phyloP scores from a whole-genome alignment of 352 stramenopile species.

The Elongisporangium undulatum region DNA sequence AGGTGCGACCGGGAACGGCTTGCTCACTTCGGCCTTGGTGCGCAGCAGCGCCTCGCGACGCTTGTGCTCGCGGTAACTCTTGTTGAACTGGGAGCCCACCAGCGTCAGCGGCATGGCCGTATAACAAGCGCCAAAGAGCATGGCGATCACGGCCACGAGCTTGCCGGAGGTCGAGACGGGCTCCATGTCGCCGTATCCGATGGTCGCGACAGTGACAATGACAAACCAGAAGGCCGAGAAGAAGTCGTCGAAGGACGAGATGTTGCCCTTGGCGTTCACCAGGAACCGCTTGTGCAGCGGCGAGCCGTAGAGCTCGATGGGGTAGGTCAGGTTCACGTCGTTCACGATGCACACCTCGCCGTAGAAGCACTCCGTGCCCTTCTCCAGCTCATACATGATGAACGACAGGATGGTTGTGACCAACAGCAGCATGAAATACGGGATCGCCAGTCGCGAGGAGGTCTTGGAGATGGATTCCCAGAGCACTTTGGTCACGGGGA shows the following conservation, averaged over 20 bases:
- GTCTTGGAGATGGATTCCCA: conserved; percentile 84
- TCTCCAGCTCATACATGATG: conserved; percentile 78
- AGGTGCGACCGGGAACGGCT: conserved; percentile 40
- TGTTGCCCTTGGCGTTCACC: conserved; percentile 60
- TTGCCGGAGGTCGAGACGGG: conserved; percentile 59
- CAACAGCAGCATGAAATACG: conserved; percentile 78
- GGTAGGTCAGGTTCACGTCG: conserved; percentile 56
- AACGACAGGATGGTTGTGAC: conserved; percentile 73
- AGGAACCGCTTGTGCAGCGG: conserved; percentile 62
- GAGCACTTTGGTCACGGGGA: conserved; percentile 70
- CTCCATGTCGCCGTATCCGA: conserved; percentile 79
- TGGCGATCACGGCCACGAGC: conserved; percentile 67
- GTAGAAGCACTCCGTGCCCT: conserved; percentile 75
- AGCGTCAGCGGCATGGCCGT: conserved; percentile 78
- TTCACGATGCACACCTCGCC: conserved; percentile 55
- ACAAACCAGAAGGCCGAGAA: conserved; percentile 85
- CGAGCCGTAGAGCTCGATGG: conserved; percentile 41
- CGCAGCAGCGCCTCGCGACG: conserved; percentile 58
- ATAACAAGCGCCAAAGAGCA: conserved; percentile 81
- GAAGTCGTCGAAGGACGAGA: conserved; percentile 75
- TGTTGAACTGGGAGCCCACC: conserved; percentile 79
- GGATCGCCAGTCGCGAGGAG: conserved; percentile 63
- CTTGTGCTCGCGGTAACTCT: conserved; percentile 79
- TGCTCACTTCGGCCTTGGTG: conserved; percentile 70
- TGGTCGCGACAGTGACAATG: conserved; percentile 71